Conservation (phyloP, 2,329 filamentous ascomycete genomes). For the Penicillium sp. region DNA sequence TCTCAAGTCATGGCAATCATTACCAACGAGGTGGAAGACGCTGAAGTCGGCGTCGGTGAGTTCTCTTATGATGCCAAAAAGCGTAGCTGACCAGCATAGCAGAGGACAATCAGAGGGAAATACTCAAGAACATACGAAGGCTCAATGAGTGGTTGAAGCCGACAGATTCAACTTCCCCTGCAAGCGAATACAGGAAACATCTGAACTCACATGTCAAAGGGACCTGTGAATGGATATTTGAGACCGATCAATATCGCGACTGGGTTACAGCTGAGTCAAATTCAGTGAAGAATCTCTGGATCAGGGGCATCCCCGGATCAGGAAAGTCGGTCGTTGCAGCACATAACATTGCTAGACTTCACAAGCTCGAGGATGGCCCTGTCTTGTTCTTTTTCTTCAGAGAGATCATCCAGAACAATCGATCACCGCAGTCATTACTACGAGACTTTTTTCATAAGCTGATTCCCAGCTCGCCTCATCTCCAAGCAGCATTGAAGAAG, state of each 20-base stretch:
- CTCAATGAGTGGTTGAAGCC: neutral
- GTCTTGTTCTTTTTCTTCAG: neutral
- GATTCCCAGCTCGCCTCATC: neutral
- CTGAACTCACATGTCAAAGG: neutral
- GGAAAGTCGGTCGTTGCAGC: constrained; percentile 28
- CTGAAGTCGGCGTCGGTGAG: too few relatives aligned
- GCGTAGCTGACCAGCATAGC: neutral
- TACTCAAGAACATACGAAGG: neutral
- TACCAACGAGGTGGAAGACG: too few relatives aligned
- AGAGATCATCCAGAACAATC: neutral
- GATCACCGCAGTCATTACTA: neutral
- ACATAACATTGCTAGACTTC: constrained; percentile 10
- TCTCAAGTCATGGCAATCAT: too few relatives aligned
- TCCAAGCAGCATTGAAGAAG: neutral
- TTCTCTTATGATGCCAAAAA: too few relatives aligned
- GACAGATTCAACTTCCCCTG: neutral
- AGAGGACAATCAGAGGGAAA: neutral
- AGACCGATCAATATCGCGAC: constrained; percentile 7
- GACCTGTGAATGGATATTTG: constrained; percentile 21
- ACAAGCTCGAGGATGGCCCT: neutral
- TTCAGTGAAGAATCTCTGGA: constrained; percentile 19
- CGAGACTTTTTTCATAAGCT: neutral
- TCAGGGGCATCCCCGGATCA: constrained; percentile 24
- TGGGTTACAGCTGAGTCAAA: constrained; percentile 12
- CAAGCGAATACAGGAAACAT: neutral